Evolutionary conservation across 257 asterid species (phyloP).

Genomic region (Solanum phureja): DNA sequence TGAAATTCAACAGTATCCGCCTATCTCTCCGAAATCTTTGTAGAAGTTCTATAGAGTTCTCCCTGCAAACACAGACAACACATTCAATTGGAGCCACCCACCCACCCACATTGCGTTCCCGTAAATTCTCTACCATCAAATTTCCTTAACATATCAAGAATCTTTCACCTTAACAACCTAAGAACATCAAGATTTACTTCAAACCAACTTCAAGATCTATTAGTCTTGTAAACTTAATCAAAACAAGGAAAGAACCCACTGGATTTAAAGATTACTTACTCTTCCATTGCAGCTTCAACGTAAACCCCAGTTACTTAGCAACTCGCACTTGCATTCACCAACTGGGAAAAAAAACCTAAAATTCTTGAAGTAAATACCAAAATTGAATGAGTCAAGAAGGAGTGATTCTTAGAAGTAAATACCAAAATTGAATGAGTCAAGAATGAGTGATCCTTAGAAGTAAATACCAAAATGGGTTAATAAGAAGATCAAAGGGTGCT

Average conservation of each 20-base stretch:
- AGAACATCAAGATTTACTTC: neutral
- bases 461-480: neutral
- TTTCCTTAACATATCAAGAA: neutral
- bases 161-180: neutral
- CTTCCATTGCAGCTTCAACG: neutral
- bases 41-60: conserved; percentile 52
- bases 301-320: neutral
- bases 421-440: neutral
- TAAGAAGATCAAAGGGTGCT: neutral
- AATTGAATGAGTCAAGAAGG: neutral
- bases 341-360: neutral
- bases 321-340: neutral
- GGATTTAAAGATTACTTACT: neutral
- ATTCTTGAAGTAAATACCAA: neutral
- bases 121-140: neutral
- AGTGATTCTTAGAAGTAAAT: neutral
- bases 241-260: neutral
- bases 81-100: neutral
- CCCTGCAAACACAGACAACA: conserved; percentile 27
- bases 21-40: conserved; percentile 90
- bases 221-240: neutral
- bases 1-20: conserved; percentile 62
- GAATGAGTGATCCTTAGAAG: neutral
- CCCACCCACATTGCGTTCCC: neutral
- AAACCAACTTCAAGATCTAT: neutral